Evolutionary conservation across 164 flowering plant genomes (phyloP).

Genomic region (Vitis rupestris): DNA sequence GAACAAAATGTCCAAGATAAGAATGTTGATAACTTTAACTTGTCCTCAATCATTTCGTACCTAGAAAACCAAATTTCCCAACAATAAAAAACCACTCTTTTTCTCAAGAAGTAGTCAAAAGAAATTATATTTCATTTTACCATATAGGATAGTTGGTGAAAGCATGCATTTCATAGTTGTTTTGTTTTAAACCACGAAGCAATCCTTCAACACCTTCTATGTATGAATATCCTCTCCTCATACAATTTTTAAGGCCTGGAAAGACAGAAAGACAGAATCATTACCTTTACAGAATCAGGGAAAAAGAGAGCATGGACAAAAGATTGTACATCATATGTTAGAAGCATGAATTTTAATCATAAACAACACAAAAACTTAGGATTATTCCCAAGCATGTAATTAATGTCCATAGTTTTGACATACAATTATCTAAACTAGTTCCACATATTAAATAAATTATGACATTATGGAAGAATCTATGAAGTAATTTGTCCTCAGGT

Average conservation of each 20-base stretch:
- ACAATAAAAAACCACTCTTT: conserved; percentile 3
- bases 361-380: background rate
- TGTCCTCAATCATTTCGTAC: conserved; percentile 81
- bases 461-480: too few relatives aligned
- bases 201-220: conserved; percentile 74
- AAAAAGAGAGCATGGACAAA: background rate
- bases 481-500: too few relatives aligned
- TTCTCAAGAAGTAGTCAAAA: background rate
- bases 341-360: background rate
- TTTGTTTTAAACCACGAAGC: conserved; percentile 53
- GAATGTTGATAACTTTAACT: conserved; percentile 70
- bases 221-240: conserved; percentile 70
- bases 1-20: conserved; percentile 94
- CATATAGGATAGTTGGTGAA: conserved; percentile 92
- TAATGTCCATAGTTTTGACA: too few relatives aligned
- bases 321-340: background rate
- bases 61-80: conserved; percentile 32
- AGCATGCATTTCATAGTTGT: conserved; percentile 87
- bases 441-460: too few relatives aligned
- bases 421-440: too few relatives aligned
- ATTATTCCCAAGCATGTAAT: too few relatives aligned
- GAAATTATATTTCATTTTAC: conserved; percentile 31
- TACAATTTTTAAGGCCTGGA: conserved; percentile 82
- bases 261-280: background rate
- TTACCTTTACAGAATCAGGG: background rate